These are phyloP conservation scores for Leonotis leonurus DNA, from an alignment of 257 asterid species.

Conservation along the genomic window DNA sequence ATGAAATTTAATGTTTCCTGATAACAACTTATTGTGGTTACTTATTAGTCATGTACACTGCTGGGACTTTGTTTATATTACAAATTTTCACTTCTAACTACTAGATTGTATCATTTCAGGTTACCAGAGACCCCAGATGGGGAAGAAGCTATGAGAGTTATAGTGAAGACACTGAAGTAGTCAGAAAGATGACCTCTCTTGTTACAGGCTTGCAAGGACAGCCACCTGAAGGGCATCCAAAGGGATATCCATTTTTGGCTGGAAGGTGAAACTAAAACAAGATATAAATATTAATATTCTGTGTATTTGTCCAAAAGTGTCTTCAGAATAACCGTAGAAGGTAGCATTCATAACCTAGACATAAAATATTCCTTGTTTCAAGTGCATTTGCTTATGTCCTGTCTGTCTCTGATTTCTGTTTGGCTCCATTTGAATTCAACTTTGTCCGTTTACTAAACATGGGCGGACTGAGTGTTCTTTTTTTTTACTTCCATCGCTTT, in stretches of 20 bases:
- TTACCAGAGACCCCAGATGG: constrained; percentile 93
- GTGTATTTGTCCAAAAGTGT: background rate
- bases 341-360: background rate
- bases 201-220: constrained; percentile 88
- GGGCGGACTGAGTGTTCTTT: background rate
- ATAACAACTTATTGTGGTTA: background rate
- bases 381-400: background rate
- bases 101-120: constrained; percentile 38
- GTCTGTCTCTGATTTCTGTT: background rate
- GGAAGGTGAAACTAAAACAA: constrained; percentile 54
- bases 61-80: background rate
- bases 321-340: background rate
- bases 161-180: constrained; percentile 78
- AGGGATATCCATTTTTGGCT: constrained; percentile 86
- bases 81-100: constrained; percentile 5
- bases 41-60: background rate
- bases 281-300: background rate
- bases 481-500: background rate
- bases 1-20: background rate
- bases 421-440: background rate
- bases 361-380: background rate
- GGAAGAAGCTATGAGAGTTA: constrained; percentile 92
- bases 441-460: background rate
- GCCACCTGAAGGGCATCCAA: constrained; percentile 83
- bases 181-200: constrained; percentile 65